A percentile compares a stretch with the other conserved stretches of the same genome.
Conservation (phyloP, 805 yeast genomes). For the Candida ortonii region DNA sequence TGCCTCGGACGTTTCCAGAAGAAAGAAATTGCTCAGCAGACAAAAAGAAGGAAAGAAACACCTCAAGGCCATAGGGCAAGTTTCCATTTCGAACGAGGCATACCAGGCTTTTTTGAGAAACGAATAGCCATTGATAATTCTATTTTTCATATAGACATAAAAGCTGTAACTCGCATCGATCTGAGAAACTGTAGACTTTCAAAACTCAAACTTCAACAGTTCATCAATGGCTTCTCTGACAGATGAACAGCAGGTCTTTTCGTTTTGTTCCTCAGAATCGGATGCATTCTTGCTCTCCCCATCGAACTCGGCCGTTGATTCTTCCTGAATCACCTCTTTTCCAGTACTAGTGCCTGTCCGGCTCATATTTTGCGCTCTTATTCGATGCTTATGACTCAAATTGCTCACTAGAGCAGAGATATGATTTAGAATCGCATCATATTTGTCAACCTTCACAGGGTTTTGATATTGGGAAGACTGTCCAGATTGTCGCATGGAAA, state of each 20-base stretch:
- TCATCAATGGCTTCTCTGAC: slow-evolving; percentile 21
- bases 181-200: too few relatives aligned
- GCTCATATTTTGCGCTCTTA: neutral
- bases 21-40: slow-evolving; percentile 80
- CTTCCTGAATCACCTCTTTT: slow-evolving; percentile 9
- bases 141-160: too few relatives aligned
- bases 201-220: slow-evolving; percentile 5
- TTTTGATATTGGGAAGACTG: neutral
- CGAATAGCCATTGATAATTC: too few relatives aligned
- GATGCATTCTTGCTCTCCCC: slow-evolving; percentile 6
- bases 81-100: slow-evolving; percentile 78
- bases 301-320: slow-evolving; percentile 1
- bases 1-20: slow-evolving; percentile 87
- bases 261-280: slow-evolving; percentile 6
- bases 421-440: slow-evolving; percentile 15
- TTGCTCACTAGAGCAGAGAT: slow-evolving; percentile 14
- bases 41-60: slow-evolving; percentile 93
- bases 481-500: neutral
- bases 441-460: slow-evolving; percentile 10
- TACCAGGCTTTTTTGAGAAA: slow-evolving; percentile 76
- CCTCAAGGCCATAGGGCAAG: slow-evolving; percentile 76
- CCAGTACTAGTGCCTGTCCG: neutral
- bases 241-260: slow-evolving; percentile 17
- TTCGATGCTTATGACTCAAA: slow-evolving; percentile 4
- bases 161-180: too few relatives aligned